Evolutionary conservation across 202 grass and related monocot genomes (phyloP), one percentile per base, ranked within the genome.

Genomic region (Zoysia matrella): DNA sequence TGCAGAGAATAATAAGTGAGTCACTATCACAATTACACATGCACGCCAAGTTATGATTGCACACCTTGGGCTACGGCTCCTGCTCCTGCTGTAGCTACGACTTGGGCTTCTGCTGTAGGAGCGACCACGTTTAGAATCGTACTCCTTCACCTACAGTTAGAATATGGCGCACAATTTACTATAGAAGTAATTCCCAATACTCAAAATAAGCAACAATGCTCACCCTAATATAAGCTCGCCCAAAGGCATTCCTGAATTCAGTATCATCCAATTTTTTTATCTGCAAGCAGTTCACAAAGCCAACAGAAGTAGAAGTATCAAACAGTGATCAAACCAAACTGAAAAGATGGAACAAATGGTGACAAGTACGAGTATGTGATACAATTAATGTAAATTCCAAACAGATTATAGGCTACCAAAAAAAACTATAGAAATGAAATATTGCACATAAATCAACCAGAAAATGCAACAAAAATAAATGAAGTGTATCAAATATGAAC

Each of bases 91-190:
- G 39, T 73, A 82, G 60, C 91, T 97, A 61, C 73, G 88, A 82
- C 82, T 89, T 81, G 82, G 87, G 75, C 93, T 97, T 30, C 83
- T 82, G 65, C 89, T 92, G 30, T 88, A 83, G 30, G 95, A 97
- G 61, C 76, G 92, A 56, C 79, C 88, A 30, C 86, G 79, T 76
- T 88, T 98, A 77, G 77, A 84, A 81, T 85, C 76, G 73, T 95
- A 93, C 78, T 98, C 92, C 71, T 88, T 95, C 30, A 98, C 95
- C 95, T 98, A 41, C 56, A 70, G 15, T 55, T 54, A 82, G 52
- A 77, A 53, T 45, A 70, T 74, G 64, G 61, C 56, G 56, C 44
- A 64, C 51, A 39, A 5, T 62, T 71, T 64, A 30, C 46, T 61
- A 65, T 69, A 80, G 7, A 65, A 22, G 22, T 22, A 22, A 22